Conservation (phyloP, 768 basidiomycete genomes). For the Trametes maxima region DNA sequence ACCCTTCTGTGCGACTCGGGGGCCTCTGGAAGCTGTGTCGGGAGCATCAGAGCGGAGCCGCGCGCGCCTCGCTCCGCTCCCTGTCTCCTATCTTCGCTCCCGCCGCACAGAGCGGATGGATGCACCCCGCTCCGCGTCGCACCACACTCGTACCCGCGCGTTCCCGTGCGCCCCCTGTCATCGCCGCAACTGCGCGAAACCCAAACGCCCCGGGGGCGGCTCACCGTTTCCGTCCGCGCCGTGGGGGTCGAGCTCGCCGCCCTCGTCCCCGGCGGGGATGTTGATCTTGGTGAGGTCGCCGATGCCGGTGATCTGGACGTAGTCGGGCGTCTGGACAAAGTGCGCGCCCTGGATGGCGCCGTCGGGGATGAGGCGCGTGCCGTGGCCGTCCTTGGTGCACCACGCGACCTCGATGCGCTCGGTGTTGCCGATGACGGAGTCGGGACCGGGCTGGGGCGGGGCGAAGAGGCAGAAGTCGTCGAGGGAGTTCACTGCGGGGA, state of each 20-base stretch:
- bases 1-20: background rate
- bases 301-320: slow-evolving; percentile 68
- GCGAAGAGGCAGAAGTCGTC: slow-evolving; percentile 60
- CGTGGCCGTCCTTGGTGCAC: slow-evolving; percentile 58
- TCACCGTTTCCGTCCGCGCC: slow-evolving; percentile 59
- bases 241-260: slow-evolving; percentile 73
- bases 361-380: slow-evolving; percentile 69
- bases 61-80: background rate
- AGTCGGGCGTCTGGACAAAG: slow-evolving; percentile 74
- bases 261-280: slow-evolving; percentile 58
- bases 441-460: slow-evolving; percentile 52
- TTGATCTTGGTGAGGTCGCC: slow-evolving; percentile 70
- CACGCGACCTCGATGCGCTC: slow-evolving; percentile 61
- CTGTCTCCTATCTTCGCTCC: background rate
- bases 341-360: slow-evolving; percentile 71
- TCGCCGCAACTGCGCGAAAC: too few relatives aligned
- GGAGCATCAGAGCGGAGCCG: background rate
- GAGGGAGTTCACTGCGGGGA: slow-evolving; percentile 52
- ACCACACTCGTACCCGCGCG: too few relatives aligned
- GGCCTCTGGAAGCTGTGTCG: too few relatives aligned
- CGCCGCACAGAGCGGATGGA: too few relatives aligned
- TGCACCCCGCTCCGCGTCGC: background rate
- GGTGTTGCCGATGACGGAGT: slow-evolving; percentile 58
- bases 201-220: too few relatives aligned
- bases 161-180: too few relatives aligned